Evolutionary conservation across 2,329 filamentous ascomycete genomes (phyloP).

Genomic region (Aurifilum marmelostoma): DNA sequence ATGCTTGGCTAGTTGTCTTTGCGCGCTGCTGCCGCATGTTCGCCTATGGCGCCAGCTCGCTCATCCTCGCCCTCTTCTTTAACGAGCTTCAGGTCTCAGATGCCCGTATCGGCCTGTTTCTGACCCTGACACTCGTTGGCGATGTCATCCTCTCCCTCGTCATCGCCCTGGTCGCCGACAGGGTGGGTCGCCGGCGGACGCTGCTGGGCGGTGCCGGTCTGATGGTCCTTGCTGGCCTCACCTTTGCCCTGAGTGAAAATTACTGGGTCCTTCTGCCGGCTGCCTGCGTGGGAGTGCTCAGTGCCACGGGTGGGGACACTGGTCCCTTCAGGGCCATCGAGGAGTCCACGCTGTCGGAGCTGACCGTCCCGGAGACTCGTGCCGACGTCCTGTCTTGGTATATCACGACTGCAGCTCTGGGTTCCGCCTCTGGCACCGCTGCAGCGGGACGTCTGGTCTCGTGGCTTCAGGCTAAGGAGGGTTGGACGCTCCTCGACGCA

Average conservation of each 20-base stretch:
- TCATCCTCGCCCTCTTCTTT: conserved; percentile 66
- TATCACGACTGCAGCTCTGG: conserved; percentile 59
- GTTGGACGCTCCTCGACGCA: conserved; percentile 53
- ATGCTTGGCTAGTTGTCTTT: conserved; percentile 59
- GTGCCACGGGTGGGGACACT: conserved; percentile 66
- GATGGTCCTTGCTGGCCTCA: conserved; percentile 59
- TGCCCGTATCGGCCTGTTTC: conserved; percentile 64
- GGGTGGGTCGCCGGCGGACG: conserved; percentile 58
- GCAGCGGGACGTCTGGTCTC: conserved; percentile 55
- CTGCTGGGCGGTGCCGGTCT: conserved; percentile 55
- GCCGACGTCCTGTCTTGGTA: conserved; percentile 71
- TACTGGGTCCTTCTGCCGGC: conserved; percentile 63
- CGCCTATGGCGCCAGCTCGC: conserved; percentile 63
- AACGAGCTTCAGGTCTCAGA: conserved; percentile 59
- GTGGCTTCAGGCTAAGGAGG: conserved; percentile 46
- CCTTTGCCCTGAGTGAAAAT: conserved; percentile 58
- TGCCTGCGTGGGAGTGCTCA: conserved; percentile 64
- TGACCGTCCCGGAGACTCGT: conserved; percentile 57
- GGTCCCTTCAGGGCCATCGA: conserved; percentile 70
- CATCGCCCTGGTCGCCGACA: conserved; percentile 62
- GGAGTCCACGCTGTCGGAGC: conserved; percentile 64
- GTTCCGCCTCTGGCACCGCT: conserved; percentile 58
- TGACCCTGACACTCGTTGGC: conserved; percentile 65
- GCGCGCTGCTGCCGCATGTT: conserved; percentile 60
- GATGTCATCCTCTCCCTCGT: conserved; percentile 62